Conservation (phyloP, 306 rosid genomes). For the Glycyrrhiza uralensis region DNA sequence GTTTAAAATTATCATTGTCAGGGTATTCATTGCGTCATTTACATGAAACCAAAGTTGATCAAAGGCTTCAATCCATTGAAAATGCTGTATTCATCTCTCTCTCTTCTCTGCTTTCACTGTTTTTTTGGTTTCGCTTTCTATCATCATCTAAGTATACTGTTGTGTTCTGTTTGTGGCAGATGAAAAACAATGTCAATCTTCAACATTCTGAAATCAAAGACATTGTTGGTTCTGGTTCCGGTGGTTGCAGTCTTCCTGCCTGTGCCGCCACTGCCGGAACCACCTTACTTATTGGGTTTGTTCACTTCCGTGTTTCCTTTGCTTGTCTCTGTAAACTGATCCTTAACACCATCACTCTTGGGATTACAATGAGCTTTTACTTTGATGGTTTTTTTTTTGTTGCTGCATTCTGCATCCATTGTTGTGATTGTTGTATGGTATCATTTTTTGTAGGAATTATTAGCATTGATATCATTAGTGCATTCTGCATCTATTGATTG, state of each 20-base stretch:
- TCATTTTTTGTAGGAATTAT: neutral
- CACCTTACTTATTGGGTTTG: constrained; percentile 77
- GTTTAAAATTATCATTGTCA: constrained; percentile 19
- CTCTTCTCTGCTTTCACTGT: neutral
- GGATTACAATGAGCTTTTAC: neutral
- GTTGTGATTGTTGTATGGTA: neutral
- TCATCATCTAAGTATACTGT: neutral
- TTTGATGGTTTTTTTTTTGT: neutral
- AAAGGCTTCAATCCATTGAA: constrained; percentile 88
- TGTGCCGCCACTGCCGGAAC: constrained; percentile 94
- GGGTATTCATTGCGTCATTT: constrained; percentile 80
- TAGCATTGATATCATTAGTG: neutral
- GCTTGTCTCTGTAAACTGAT: neutral
- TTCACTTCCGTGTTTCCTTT: constrained; percentile 7
- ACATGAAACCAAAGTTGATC: constrained; percentile 65
- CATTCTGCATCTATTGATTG: neutral
- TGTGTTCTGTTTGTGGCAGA: constrained; percentile 42
- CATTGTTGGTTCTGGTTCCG: constrained; percentile 51
- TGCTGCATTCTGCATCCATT: neutral
- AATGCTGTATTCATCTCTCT: constrained; percentile 39
- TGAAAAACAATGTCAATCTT: constrained; percentile 45
- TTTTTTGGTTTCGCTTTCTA: neutral
- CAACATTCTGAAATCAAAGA: constrained; percentile 60
- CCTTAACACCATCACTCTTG: neutral
- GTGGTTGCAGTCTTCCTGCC: constrained; percentile 54